A percentile compares a stretch with the other conserved stretches of the same genome.
phyloP scores from a whole-genome alignment of 805 yeast species.

The Metschnikowia vanudenii region DNA sequence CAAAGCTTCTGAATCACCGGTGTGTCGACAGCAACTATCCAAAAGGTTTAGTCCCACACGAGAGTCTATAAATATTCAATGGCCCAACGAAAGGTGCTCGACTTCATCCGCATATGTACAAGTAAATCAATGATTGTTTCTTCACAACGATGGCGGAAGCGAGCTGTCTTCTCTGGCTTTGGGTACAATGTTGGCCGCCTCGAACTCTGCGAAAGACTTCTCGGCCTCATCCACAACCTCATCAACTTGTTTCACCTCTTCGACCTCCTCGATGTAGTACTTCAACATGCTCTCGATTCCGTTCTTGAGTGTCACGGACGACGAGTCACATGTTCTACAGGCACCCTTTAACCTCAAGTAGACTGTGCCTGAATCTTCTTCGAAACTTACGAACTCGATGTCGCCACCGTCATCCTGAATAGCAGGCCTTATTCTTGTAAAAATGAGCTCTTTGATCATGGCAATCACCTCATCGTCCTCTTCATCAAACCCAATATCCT shows the following conservation, averaged over 20 bases:
- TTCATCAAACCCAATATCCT: slow-evolving; percentile 48
- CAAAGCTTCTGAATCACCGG: too few species aligned
- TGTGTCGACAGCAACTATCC: too few species aligned
- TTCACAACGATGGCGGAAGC: slow-evolving; percentile 18
- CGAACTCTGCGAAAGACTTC: slow-evolving; percentile 20
- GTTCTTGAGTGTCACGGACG: slow-evolving; percentile 62
- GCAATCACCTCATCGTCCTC: slow-evolving; percentile 65
- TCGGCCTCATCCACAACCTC: slow-evolving; percentile 30
- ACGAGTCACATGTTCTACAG: slow-evolving; percentile 68
- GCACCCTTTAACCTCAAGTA: slow-evolving; percentile 63
- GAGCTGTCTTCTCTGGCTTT: slow-evolving; percentile 21
- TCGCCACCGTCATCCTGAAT: slow-evolving; percentile 78
- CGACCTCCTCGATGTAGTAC: slow-evolving; percentile 67
- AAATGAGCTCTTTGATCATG: slow-evolving; percentile 67
- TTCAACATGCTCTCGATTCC: slow-evolving; percentile 73
- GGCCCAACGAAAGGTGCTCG: background rate
- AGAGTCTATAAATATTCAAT: background rate
- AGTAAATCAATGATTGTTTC: background rate
- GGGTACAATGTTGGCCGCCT: slow-evolving; percentile 26
- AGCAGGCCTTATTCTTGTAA: slow-evolving; percentile 71
- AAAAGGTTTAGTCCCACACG: too few species aligned
- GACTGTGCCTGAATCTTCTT: slow-evolving; percentile 55
- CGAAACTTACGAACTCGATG: slow-evolving; percentile 60
- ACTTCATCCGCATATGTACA: background rate
- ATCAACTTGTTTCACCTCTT: slow-evolving; percentile 51